A percentile compares a stretch with the other conserved stretches of the same genome.
Evolutionary conservation across 108 stramenopile species (phyloP).

Genomic region (Fistulifera pelliculosa): DNA sequence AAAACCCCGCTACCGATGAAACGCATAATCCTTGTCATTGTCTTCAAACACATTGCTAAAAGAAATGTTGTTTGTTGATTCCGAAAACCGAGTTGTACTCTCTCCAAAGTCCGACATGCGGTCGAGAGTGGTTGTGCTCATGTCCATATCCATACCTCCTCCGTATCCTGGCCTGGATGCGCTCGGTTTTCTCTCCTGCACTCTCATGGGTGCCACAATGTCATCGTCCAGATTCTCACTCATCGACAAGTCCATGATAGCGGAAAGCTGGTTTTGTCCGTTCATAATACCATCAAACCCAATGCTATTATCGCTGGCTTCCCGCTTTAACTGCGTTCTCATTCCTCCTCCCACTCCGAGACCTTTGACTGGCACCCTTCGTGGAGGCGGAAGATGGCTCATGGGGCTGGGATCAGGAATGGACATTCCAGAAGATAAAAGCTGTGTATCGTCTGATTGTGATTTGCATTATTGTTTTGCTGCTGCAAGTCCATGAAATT

Average conservation of each 20-base stretch:
- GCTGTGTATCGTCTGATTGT: too few species aligned
- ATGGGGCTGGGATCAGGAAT: too few species aligned
- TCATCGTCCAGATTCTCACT: constrained; percentile 22
- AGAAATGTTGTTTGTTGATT: constrained; percentile 17
- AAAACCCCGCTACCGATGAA: too few species aligned
- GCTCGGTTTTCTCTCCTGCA: constrained; percentile 1
- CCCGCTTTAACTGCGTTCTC: constrained; percentile 3
- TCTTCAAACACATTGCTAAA: constrained; percentile 31
- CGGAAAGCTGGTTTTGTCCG: constrained; percentile 9
- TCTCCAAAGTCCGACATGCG: constrained; percentile 13
- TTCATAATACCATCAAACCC: constrained; percentile 2
- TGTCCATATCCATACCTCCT: constrained; percentile 13
- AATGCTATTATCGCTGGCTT: constrained; percentile 8
- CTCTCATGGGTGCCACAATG: not conserved
- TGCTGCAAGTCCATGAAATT: too few species aligned
- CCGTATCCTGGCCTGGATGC: not conserved
- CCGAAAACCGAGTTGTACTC: constrained; percentile 5
- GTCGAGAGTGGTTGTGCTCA: constrained; percentile 14
- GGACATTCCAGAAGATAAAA: too few species aligned
- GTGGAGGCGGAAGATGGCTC: too few species aligned
- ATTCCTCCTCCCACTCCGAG: not conserved
- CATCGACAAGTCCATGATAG: constrained; percentile 38
- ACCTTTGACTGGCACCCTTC: not conserved
- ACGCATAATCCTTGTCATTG: constrained; percentile 7
- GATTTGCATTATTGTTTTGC: too few species aligned